Percentiles rank a stretch among this genome's conserved stretches.
Conservation (phyloP, 2,329 filamentous ascomycete genomes). For the Sphaerulina vaccinii region DNA sequence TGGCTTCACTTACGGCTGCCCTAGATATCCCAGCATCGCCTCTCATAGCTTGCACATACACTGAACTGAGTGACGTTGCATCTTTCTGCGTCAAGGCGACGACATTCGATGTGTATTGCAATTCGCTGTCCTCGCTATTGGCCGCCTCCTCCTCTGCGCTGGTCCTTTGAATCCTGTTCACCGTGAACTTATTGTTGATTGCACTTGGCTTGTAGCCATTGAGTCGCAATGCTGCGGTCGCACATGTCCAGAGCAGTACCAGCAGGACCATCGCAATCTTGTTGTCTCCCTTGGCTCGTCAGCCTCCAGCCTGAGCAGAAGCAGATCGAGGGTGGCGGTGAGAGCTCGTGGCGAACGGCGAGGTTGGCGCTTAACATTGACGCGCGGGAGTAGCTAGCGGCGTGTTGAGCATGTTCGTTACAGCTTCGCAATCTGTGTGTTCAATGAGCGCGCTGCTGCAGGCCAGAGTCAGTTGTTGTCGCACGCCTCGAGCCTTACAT, state of each 20-base stretch:
- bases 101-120: slow-evolving; percentile 30
- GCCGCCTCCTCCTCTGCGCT: slow-evolving; percentile 14
- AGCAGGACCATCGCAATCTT: slow-evolving; percentile 13
- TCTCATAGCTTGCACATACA: slow-evolving; percentile 31
- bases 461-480: neutral
- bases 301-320: neutral
- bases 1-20: slow-evolving; percentile 15
- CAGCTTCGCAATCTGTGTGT: neutral
- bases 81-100: slow-evolving; percentile 24
- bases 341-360: neutral
- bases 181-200: slow-evolving; percentile 22
- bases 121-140: slow-evolving; percentile 14
- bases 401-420: neutral
- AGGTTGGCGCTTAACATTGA: neutral
- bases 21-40: slow-evolving; percentile 22
- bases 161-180: slow-evolving; percentile 22
- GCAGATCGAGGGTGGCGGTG: neutral
- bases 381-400: neutral
- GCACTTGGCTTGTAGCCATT: slow-evolving; percentile 11
- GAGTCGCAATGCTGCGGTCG: slow-evolving; percentile 13
- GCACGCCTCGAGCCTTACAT: slow-evolving; percentile 1
- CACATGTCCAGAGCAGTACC: slow-evolving; percentile 14
- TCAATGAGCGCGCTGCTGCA: neutral
- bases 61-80: slow-evolving; percentile 28
- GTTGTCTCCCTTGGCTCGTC: neutral